Evolutionary conservation across 208 protist genomes (phyloP), one percentile per base, ranked within the genome.

Genomic region (Acanthamoeba castellanii): DNA sequence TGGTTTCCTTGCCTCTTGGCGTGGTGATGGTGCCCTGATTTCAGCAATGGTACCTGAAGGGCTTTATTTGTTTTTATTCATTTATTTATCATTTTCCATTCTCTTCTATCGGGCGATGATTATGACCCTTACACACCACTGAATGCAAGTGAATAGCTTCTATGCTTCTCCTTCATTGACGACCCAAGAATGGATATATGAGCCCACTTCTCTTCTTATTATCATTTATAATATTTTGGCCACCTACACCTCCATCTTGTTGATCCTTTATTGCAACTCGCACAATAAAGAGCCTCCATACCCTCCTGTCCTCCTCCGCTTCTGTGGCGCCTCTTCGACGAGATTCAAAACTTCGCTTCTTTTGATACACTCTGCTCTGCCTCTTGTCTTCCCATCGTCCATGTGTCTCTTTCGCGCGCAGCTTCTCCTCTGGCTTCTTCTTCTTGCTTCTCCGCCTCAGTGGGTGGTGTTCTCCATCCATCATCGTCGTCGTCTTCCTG

Each of bases 131-230:
- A 45, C 30, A 45, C 70, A 78, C 22, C 70, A 20, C 37, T 14
- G 37, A 78, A 78, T 42, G 37, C 37, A 42, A 42, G 37, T 34
- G 14, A 72, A 14, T 9, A 27, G 66, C 30, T 72, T 8, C 66
- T 8, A n/a, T 72, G 22, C 66, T n/a, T 6, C 22, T 9, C 66
- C 11, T 72, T 66, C 25, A 30, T 66, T 66, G 59, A 66, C 59
- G 59, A 66, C 59, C 59, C 59, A 72, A 78, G 70, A 78, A 78
- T 78, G 37, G 70, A 78, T 78, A 78, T 78, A 78, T 78, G 70
- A 78, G 70, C 70, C 70, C 70, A 78, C 16, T 30, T 66, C 20
- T 20, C 55, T 59, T 7, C 1, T 42, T 42, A 2, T 42, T 42
- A 42, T 42, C 55, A 59, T 0, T 59, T 59, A 5, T 59, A 7